A percentile compares a stretch with the other conserved stretches of the same genome.
These are phyloP conservation scores for Cercospora beticola DNA, from an alignment of 2,329 filamentous ascomycete species.

Conservation along the genomic window DNA sequence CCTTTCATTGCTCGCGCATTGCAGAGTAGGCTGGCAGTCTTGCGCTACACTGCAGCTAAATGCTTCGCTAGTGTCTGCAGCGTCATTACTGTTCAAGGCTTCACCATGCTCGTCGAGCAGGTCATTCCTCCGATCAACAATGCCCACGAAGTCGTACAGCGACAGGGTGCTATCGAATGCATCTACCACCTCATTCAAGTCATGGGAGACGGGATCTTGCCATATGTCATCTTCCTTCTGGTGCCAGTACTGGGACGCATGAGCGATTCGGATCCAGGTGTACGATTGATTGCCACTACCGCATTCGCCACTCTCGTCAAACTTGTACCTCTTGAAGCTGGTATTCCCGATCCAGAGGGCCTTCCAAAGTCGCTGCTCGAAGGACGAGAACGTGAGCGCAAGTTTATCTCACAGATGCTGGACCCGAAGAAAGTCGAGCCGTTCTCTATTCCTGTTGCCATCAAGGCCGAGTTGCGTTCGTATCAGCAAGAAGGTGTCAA, in stretches of 20 bases:
- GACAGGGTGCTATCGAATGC: constrained; percentile 91
- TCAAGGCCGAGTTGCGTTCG: constrained; percentile 92
- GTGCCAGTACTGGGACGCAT: constrained; percentile 95
- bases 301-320: constrained; percentile 97
- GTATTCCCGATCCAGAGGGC: constrained; percentile 93
- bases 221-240: constrained; percentile 98
- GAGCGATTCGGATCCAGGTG: constrained; percentile 97
- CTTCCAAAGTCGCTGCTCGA: constrained; percentile 83
- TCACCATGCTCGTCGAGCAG: constrained; percentile 92
- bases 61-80: constrained; percentile 97
- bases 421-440: constrained; percentile 96
- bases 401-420: constrained; percentile 93
- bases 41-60: constrained; percentile 95
- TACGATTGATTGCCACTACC: constrained; percentile 89
- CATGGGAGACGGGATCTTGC: constrained; percentile 94
- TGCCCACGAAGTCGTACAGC: constrained; percentile 78
- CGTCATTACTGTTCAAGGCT: constrained; percentile 89
- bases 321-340: constrained; percentile 91
- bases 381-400: constrained; percentile 88
- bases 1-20: constrained; percentile 84
- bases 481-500: constrained; percentile 99
- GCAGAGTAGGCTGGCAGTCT: constrained; percentile 83
- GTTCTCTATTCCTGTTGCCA: constrained; percentile 90
- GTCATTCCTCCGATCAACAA: constrained; percentile 92
- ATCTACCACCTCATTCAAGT: constrained; percentile 97